Evolutionary conservation across 345 rosid genomes (phyloP), one percentile per base, ranked within the genome.

Genomic region (Cardamine resedifolia): DNA sequence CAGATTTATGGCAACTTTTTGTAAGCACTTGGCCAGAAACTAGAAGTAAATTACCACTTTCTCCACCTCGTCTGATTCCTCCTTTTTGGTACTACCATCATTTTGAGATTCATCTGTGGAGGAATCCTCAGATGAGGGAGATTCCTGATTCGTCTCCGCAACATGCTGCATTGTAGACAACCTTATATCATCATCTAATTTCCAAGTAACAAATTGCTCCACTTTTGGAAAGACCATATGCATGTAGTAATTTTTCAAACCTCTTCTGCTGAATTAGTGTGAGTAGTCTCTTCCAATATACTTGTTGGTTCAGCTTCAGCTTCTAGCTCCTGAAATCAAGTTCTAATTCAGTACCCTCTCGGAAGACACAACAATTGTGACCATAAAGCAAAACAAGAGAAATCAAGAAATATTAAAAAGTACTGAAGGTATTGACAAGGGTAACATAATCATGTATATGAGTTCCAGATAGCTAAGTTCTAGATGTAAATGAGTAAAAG

Each of bases 41-140:
- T 27, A 23, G 12, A 16, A 65, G 48, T 38, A 71, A 68, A 67
- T 66, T 73, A 84, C 85, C 81, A 68, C 59, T 41, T 80, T 79
- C 68, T n/a, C 56, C 45, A 43, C 82, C 76, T 83, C 77, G 59
- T 77, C 80, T 56, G 79, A 58, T 61, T 21, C 79, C 81, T 81
- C 79, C 57, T 50, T 79, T 75, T 71, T 77, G 41, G 70, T 67
- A 62, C 69, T 77, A 44, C 56, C 78, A 71, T 55, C 81, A 69
- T 72, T 71, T 66, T 80, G 87, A 74, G 85, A 73, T 65, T 52
- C 72, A 45, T 59, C 78, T 19, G 74, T 31, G 71, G 75, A 16
- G 45, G 77, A 79, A 67, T 85, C 90, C 68, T 77, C 72, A 7
- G 77, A 77, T 38, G 84, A 79, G 27, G 58, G 74, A 69, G 80